Conservation (phyloP, 2,329 filamentous ascomycete genomes). For the Aspergillus neoniger region DNA sequence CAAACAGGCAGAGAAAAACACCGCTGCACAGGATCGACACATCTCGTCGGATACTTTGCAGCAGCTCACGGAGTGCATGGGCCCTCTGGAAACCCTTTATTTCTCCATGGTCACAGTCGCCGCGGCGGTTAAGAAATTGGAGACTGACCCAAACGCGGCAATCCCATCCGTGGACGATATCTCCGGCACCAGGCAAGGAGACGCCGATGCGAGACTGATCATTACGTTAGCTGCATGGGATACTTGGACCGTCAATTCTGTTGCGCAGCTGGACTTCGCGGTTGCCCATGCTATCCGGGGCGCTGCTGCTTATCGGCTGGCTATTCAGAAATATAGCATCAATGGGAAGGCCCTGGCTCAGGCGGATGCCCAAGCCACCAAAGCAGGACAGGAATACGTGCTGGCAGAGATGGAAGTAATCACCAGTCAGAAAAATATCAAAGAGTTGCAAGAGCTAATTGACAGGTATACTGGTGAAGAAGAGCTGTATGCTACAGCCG, state of each 20-base stretch:
- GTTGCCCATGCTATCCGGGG: too few relatives aligned
- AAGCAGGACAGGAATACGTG: too few relatives aligned
- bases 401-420: too few relatives aligned
- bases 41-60: neutral
- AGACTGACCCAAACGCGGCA: neutral
- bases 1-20: neutral
- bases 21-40: neutral
- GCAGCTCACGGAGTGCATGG: neutral
- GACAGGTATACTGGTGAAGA: too few relatives aligned
- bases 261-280: neutral
- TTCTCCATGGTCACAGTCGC: neutral
- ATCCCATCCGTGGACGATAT: neutral
- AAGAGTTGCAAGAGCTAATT: too few relatives aligned
- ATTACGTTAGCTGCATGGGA: constrained; percentile 1
- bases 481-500: too few relatives aligned
- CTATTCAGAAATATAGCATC: too few relatives aligned
- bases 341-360: too few relatives aligned
- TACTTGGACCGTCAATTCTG: neutral
- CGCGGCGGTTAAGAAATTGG: neutral
- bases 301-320: too few relatives aligned
- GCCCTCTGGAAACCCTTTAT: neutral
- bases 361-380: too few relatives aligned
- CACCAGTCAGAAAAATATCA: too few relatives aligned
- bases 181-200: neutral
- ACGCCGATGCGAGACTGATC: neutral